Evolutionary conservation across 2,329 filamentous ascomycete species (phyloP), one percentile per base, ranked within the genome.

Genomic region (Fusarium hostae): DNA sequence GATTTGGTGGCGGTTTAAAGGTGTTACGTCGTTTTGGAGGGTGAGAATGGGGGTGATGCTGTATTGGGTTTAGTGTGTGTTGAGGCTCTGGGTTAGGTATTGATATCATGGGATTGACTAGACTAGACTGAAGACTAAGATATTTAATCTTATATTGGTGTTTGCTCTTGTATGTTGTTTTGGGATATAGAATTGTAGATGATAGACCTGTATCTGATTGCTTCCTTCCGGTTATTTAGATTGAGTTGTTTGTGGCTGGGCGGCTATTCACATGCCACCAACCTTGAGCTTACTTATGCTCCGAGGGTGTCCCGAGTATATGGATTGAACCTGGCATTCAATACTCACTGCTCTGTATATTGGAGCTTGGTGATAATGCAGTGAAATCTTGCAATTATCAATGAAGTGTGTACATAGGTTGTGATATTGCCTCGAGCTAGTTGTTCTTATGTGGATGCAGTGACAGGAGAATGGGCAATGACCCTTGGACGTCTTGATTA

Each of bases 1-100:
- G 35, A 43, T 58, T 57, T 59, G 59, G 63, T 67, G 54, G 43
- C 55, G 48, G 59, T 59, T 66, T 59, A 43, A 58, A 66, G 62
- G 55, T 55, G 57, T 63, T 73, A 72, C 67, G 67, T 68, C 57
- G 72, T 61, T 63, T 63, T 52, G 22, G 57, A 59, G 59, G 48
- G 35, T 34, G 51, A 63, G 43, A 59, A 63, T 57, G 41, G 58
- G 68, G 50, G 51, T 35, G 39, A 37, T 40, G 43, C 50, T 51
- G 20, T 20, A 69, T 72, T 45, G 35, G 63, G 68, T 34, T 59
- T 72, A 72, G 68, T 59, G 54, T 41, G 24, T 51, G 50, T 57
- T 68, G 65, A 63, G 68, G 68, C 63, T 72, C 68, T 55, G 57
- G 44, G 43, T 59, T 59, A 59, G 55, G 44, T 51, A 28, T 58